phyloP scores from a whole-genome alignment of 2,329 filamentous ascomycete genomes.

The Fusarium sp. region DNA sequence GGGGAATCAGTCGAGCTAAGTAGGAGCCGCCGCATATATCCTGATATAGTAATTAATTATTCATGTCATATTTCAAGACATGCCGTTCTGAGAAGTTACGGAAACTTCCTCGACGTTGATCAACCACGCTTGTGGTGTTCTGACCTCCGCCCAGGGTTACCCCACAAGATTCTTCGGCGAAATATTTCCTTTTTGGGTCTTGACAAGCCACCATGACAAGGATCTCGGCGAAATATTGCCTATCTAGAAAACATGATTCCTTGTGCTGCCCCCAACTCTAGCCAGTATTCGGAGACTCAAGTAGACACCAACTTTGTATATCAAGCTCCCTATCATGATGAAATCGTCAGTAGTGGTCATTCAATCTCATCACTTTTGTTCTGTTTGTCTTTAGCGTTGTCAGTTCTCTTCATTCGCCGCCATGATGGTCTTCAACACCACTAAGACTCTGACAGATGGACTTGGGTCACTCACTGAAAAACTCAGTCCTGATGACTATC shows the following conservation, averaged over 20 bases:
- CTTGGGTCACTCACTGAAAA: constrained; percentile 17
- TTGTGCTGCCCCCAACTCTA: neutral
- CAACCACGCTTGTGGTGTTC: neutral
- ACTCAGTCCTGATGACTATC: constrained; percentile 9
- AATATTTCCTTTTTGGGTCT: neutral
- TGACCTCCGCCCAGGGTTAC: neutral
- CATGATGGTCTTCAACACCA: constrained; percentile 9
- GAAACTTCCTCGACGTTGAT: neutral
- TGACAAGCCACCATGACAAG: neutral
- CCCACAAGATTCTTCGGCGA: neutral
- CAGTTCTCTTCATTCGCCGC: neutral
- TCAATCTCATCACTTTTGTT: too few relatives aligned
- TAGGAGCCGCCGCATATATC: too few relatives aligned
- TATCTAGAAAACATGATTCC: neutral
- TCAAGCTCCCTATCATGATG: neutral
- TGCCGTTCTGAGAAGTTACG: too few relatives aligned
- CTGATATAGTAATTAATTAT: too few relatives aligned
- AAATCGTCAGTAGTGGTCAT: too few relatives aligned
- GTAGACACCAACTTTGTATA: neutral
- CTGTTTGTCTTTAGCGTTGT: too few relatives aligned
- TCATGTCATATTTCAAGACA: too few relatives aligned
- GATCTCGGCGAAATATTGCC: neutral
- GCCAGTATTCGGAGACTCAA: too few relatives aligned
- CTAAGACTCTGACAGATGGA: constrained; percentile 1
- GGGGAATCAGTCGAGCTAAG: neutral